Percentiles rank a stretch among this genome's conserved stretches.
These are phyloP conservation scores for Pharus latifolius DNA, from an alignment of 176 grass and related monocot genomes.

Conservation along the genomic window DNA sequence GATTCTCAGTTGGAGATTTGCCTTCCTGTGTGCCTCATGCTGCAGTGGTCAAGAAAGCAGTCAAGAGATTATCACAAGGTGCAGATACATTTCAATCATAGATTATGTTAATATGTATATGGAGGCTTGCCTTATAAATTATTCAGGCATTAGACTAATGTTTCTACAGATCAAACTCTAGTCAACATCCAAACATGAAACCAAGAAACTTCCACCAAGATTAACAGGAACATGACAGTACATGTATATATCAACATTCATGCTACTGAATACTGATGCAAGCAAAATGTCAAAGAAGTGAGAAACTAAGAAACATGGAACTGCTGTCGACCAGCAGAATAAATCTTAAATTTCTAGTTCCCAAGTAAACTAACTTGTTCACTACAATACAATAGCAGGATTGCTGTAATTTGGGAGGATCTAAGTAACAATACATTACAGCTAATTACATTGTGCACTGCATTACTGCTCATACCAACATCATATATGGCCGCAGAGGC, in stretches of 20 bases:
- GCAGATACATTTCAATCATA: neutral
- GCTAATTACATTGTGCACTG: conserved; percentile 28
- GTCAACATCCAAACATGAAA: too few species aligned
- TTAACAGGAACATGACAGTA: too few species aligned
- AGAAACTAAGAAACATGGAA: neutral
- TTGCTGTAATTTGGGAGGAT: neutral
- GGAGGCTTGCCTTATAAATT: too few species aligned
- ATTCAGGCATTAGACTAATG: too few species aligned
- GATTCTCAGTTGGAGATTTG: too few species aligned
- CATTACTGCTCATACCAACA: conserved; percentile 14
- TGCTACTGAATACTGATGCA: neutral
- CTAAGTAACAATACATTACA: conserved; percentile 10
- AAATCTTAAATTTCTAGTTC: neutral
- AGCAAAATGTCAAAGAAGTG: neutral
- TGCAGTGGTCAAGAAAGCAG: neutral
- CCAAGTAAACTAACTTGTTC: neutral
- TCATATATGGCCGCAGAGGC: neutral
- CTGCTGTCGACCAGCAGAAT: neutral
- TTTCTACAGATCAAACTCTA: too few species aligned
- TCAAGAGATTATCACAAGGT: conserved; percentile 1
- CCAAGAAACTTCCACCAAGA: too few species aligned
- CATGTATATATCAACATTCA: too few species aligned
- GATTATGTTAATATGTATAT: too few species aligned
- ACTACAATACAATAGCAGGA: conserved; percentile 11
- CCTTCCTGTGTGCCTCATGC: too few species aligned